phyloP scores from a whole-genome alignment of 1,284 basidiomycete species.

The Malassezia obtusa region DNA sequence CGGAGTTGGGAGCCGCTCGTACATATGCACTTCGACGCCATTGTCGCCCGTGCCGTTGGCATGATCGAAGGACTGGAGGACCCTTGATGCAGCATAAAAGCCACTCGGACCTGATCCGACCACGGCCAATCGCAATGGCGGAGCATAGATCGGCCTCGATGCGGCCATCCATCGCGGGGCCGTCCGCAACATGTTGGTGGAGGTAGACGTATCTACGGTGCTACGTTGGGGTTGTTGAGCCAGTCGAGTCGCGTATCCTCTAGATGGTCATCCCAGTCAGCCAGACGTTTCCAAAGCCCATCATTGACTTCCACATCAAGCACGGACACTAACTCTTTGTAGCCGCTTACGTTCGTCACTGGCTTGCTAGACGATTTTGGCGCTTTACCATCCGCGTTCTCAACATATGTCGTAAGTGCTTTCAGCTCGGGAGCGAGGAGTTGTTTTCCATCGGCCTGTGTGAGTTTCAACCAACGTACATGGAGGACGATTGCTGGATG shows the following conservation, averaged over 20 bases:
- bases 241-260: constrained; percentile 11
- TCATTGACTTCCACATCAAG: constrained; percentile 1
- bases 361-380: neutral
- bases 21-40: constrained; percentile 62
- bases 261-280: constrained; percentile 18
- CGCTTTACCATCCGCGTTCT: neutral
- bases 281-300: constrained; percentile 3
- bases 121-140: constrained; percentile 56
- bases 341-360: neutral
- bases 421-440: neutral
- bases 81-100: constrained; percentile 68
- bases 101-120: constrained; percentile 84
- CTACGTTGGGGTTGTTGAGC: constrained; percentile 5
- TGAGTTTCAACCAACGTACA: constrained; percentile 1
- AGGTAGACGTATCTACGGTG: neutral
- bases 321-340: neutral
- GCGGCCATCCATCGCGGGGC: neutral
- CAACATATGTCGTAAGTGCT: neutral
- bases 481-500: neutral
- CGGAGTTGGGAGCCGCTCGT: constrained; percentile 84
- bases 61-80: constrained; percentile 25
- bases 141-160: constrained; percentile 2
- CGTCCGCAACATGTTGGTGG: constrained; percentile 1
- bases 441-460: constrained; percentile 5
- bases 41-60: constrained; percentile 11